Evolutionary conservation across 1,284 basidiomycete species (phyloP).

Genomic region (Trichosporon coremiiforme): DNA sequence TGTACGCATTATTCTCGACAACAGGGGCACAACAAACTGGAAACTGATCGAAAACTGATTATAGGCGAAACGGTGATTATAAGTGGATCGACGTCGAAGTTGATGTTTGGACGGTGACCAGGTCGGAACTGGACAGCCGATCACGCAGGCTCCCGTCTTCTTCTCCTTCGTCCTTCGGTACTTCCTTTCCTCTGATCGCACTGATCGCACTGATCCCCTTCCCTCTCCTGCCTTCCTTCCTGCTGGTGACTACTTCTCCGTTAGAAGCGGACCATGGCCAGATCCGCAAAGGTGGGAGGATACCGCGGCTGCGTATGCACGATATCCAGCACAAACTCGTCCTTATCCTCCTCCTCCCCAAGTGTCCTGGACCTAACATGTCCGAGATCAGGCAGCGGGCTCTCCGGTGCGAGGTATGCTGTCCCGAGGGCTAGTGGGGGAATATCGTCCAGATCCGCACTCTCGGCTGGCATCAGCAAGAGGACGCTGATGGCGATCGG

Average conservation of each 20-base stretch:
- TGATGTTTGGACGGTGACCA: too few species aligned
- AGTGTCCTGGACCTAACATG: background rate
- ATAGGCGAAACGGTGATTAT: too few species aligned
- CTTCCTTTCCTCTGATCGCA: background rate
- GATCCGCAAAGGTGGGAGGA: background rate
- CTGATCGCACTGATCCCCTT: background rate
- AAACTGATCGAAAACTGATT: background rate
- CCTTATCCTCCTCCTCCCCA: conserved; percentile 7
- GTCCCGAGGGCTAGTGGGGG: conserved; percentile 31
- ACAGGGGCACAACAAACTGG: conserved; percentile 1
- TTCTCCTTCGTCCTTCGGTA: background rate
- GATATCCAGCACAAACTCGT: conserved; percentile 16
- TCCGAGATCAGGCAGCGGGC: conserved; percentile 2
- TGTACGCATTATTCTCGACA: conserved; percentile 7
- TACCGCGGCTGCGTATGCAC: conserved; percentile 7
- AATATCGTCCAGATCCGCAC: conserved; percentile 14
- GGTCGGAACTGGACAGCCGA: background rate
- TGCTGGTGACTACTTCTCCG: background rate
- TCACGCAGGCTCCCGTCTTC: background rate
- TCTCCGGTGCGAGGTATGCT: background rate
- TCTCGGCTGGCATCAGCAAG: conserved; percentile 23
- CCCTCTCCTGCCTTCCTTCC: too few species aligned
- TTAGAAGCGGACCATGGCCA: conserved; percentile 14
- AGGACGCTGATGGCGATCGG: conserved; percentile 25
- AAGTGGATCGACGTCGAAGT: too few species aligned